Conservation (phyloP, 441 rosid genomes). For the Croton setiger region DNA sequence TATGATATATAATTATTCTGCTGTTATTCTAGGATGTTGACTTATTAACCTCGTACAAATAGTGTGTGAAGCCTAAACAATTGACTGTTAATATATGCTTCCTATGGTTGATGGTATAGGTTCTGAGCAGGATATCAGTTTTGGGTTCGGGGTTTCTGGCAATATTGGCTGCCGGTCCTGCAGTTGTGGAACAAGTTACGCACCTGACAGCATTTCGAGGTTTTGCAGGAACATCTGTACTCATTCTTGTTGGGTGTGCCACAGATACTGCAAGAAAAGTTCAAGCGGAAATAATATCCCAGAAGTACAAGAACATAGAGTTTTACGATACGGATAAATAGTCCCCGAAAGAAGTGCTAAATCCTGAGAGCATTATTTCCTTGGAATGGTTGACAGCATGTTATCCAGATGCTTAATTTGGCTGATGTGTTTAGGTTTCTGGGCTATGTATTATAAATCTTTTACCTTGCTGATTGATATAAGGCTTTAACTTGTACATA, state of each 20-base stretch:
- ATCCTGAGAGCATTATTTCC: neutral
- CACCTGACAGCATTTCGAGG: constrained; percentile 95
- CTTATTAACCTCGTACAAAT: neutral
- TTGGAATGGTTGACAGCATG: neutral
- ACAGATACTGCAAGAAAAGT: constrained; percentile 97
- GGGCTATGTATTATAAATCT: neutral
- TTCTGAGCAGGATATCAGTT: constrained; percentile 92
- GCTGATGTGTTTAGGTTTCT: constrained; percentile 1
- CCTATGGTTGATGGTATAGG: constrained; percentile 39
- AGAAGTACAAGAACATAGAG: constrained; percentile 91
- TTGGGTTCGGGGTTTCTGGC: constrained; percentile 86
- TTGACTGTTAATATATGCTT: neutral
- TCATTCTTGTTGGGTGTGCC: constrained; percentile 94
- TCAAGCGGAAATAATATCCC: constrained; percentile 93
- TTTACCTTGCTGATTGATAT: neutral
- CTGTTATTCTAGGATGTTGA: neutral
- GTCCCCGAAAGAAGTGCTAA: constrained; percentile 12
- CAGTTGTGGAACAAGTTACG: constrained; percentile 75
- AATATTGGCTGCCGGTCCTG: constrained; percentile 91
- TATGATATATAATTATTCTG: neutral
- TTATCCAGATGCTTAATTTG: constrained; percentile 1
- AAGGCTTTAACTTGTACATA: constrained; percentile 18
- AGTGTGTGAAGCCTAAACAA: too few species aligned
- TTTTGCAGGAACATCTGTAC: constrained; percentile 90
- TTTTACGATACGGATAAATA: constrained; percentile 70